Evolutionary conservation across 352 stramenopile species (phyloP).

Genomic region (Globisporangium apiculatum): DNA sequence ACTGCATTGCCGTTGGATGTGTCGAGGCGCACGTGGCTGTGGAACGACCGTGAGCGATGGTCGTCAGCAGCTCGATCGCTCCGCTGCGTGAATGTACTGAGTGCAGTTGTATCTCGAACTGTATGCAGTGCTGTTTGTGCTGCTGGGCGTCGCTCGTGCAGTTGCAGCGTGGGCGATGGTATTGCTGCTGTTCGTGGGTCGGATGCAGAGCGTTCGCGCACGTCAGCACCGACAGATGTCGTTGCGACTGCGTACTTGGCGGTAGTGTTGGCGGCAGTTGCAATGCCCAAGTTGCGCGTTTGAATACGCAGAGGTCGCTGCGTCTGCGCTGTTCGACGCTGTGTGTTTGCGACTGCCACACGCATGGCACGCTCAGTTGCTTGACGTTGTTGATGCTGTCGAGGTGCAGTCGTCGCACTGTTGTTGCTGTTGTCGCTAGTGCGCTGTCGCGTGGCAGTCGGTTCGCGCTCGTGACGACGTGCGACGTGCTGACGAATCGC

Average conservation of each 20-base stretch:
- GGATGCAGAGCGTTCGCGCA: too few relatives aligned
- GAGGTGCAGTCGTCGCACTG: too few relatives aligned
- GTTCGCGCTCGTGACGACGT: too few relatives aligned
- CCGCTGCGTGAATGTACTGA: conserved; percentile 4
- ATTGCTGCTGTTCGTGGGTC: too few relatives aligned
- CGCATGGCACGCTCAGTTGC: neutral
- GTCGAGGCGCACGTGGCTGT: conserved; percentile 2
- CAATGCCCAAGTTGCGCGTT: neutral
- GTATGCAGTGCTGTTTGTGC: too few relatives aligned
- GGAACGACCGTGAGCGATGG: neutral
- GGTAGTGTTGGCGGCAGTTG: neutral
- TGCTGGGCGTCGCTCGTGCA: too few relatives aligned
- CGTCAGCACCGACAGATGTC: too few relatives aligned
- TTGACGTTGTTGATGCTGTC: neutral
- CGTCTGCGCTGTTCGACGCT: neutral
- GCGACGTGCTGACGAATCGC: too few relatives aligned
- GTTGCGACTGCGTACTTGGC: too few relatives aligned
- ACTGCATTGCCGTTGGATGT: neutral
- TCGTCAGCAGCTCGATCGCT: neutral
- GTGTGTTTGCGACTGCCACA: neutral
- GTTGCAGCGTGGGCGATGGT: too few relatives aligned
- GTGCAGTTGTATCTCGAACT: neutral
- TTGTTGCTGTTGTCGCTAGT: neutral
- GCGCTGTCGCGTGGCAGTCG: too few relatives aligned
- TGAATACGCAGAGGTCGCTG: neutral